A percentile compares a stretch with the other conserved stretches of the same genome.
These are phyloP conservation scores for Erysimum pusillum DNA, from an alignment of 441 rosid species.

Conservation along the genomic window DNA sequence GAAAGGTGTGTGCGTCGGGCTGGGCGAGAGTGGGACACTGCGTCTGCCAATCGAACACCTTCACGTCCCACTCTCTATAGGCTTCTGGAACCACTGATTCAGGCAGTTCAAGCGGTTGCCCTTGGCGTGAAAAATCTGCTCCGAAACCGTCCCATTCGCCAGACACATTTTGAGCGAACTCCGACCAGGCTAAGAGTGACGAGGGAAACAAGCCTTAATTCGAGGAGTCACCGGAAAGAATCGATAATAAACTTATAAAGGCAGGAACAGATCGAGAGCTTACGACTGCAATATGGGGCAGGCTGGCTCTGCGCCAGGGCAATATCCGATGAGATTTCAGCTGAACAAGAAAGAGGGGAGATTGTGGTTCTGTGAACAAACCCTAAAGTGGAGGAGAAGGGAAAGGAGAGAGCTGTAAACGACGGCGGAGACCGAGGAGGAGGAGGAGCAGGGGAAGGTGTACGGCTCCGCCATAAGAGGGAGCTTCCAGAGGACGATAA, in stretches of 20 bases:
- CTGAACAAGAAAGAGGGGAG: constrained; percentile 34
- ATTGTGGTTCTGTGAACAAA: not conserved
- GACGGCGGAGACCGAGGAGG: constrained; percentile 1
- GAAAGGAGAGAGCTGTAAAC: constrained; percentile 11
- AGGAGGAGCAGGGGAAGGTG: not conserved
- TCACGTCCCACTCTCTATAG: constrained; percentile 91
- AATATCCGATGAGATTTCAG: constrained; percentile 26
- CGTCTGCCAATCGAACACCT: constrained; percentile 96
- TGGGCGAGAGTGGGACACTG: constrained; percentile 91
- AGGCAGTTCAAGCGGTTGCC: constrained; percentile 79
- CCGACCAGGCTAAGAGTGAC: constrained; percentile 65
- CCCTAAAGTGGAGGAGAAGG: constrained; percentile 25
- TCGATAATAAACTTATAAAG: not conserved
- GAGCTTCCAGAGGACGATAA: constrained; percentile 29
- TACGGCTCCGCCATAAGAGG: constrained; percentile 34
- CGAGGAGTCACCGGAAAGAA: not conserved
- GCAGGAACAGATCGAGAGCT: not conserved
- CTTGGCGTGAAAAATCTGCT: constrained; percentile 78
- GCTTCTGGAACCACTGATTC: constrained; percentile 91
- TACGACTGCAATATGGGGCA: constrained; percentile 26
- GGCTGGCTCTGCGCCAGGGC: constrained; percentile 25
- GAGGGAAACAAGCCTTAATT: not conserved
- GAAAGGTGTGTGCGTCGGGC: constrained; percentile 50
- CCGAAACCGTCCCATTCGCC: constrained; percentile 99
- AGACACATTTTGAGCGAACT: constrained; percentile 74